Conservation (phyloP, 2,329 filamentous ascomycete genomes). For the Emydomyces testavorans region DNA sequence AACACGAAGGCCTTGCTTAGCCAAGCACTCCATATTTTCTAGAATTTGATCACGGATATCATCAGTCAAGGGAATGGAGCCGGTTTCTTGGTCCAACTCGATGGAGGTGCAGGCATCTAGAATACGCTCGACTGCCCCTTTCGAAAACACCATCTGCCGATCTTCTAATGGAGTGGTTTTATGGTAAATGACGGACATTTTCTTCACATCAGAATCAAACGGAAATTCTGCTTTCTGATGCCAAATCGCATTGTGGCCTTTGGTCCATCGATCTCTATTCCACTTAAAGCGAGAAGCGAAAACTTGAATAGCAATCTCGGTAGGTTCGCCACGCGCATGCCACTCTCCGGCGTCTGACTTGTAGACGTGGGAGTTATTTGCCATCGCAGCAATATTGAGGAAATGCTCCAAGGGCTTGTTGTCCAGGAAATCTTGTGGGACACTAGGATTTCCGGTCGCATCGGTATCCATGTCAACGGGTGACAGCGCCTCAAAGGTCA, state of each 20-base stretch:
- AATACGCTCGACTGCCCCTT: slow-evolving; percentile 49
- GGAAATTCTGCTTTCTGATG: slow-evolving; percentile 55
- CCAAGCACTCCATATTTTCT: slow-evolving; percentile 57
- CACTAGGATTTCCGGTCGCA: slow-evolving; percentile 19
- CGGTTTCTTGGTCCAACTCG: slow-evolving; percentile 34
- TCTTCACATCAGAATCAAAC: slow-evolving; percentile 64
- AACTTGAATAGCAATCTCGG: slow-evolving; percentile 64
- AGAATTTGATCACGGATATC: slow-evolving; percentile 47
- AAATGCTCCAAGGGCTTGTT: slow-evolving; percentile 46
- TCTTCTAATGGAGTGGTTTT: slow-evolving; percentile 19
- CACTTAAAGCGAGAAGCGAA: slow-evolving; percentile 58
- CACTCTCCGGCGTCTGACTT: slow-evolving; percentile 44
- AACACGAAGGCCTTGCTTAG: slow-evolving; percentile 55
- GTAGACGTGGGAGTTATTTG: slow-evolving; percentile 54
- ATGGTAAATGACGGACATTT: slow-evolving; percentile 60
- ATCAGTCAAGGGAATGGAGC: slow-evolving; percentile 40
- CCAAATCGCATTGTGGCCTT: slow-evolving; percentile 43
- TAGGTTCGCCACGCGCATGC: slow-evolving; percentile 56
- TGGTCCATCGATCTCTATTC: slow-evolving; percentile 44
- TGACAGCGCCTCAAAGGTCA: slow-evolving; percentile 31
- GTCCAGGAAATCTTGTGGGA: slow-evolving; percentile 30
- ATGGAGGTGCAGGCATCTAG: slow-evolving; percentile 50
- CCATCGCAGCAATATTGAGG: slow-evolving; percentile 52
- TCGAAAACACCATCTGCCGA: slow-evolving; percentile 30
- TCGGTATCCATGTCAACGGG: slow-evolving; percentile 24